Evolutionary conservation across 768 basidiomycete genomes (phyloP).

Genomic region (Nidula microcarpa): DNA sequence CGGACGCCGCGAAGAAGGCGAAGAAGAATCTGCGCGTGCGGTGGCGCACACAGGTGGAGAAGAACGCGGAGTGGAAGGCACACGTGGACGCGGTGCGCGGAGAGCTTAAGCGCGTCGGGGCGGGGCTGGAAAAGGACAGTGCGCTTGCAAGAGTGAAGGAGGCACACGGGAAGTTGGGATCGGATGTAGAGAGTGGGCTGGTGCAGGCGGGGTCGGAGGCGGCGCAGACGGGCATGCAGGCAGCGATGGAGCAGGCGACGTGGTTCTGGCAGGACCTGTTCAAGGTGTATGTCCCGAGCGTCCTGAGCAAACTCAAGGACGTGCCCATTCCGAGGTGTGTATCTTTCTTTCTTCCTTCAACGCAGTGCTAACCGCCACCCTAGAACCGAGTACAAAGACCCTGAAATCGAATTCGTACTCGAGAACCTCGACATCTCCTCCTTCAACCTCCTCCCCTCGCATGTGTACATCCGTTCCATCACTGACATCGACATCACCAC

Average conservation of each 20-base stretch:
- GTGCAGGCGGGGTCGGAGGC: constrained; percentile 26
- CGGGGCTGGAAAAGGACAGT: constrained; percentile 42
- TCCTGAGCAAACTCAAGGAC: constrained; percentile 48
- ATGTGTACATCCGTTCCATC: constrained; percentile 70
- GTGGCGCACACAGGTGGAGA: constrained; percentile 48
- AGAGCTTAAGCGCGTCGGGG: constrained; percentile 41
- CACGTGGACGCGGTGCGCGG: constrained; percentile 42
- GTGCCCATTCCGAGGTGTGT: constrained; percentile 68
- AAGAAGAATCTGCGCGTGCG: constrained; percentile 42
- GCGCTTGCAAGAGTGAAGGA: constrained; percentile 43
- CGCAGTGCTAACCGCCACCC: neutral
- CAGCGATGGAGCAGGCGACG: constrained; percentile 54
- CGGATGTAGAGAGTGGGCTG: constrained; percentile 43
- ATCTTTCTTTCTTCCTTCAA: neutral
- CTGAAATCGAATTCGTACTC: constrained; percentile 67
- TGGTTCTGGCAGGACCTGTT: constrained; percentile 85
- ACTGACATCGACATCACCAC: constrained; percentile 50
- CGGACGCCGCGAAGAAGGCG: constrained; percentile 39
- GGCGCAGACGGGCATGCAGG: constrained; percentile 41
- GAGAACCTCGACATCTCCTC: constrained; percentile 72
- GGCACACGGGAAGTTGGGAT: constrained; percentile 45
- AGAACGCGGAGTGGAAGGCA: constrained; percentile 50
- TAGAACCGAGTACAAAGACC: constrained; percentile 71
- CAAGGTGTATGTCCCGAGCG: constrained; percentile 71
- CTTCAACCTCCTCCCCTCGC: constrained; percentile 64